A percentile compares a stretch with the other conserved stretches of the same genome.
phyloP scores from a whole-genome alignment of 208 protist species.

The Crithidia thermophila region DNA sequence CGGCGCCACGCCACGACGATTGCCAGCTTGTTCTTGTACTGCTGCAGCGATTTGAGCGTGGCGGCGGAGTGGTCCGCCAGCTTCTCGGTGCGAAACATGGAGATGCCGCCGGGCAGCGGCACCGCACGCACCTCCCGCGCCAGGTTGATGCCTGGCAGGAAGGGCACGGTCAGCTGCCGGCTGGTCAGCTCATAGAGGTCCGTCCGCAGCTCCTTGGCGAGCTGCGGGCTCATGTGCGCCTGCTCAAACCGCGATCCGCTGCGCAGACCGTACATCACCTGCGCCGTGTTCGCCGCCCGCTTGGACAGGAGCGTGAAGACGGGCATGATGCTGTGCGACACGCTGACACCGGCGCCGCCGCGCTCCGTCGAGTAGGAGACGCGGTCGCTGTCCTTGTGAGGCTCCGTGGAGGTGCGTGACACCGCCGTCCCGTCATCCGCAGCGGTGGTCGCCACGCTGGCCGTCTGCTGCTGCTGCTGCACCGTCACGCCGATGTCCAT shows the following conservation, averaged over 20 bases:
- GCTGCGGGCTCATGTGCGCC: not conserved
- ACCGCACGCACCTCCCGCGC: not conserved
- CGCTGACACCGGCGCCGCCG: not conserved
- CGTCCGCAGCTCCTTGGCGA: slow-evolving; percentile 18
- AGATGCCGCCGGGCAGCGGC: slow-evolving; percentile 29
- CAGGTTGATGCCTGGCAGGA: slow-evolving; percentile 36
- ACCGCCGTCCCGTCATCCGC: slow-evolving; percentile 2
- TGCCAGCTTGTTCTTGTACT: slow-evolving; percentile 11
- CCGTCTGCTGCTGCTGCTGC: not conserved
- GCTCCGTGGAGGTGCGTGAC: not conserved
- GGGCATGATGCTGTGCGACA: slow-evolving; percentile 3
- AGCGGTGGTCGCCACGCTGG: not conserved
- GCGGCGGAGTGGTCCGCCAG: slow-evolving; percentile 3
- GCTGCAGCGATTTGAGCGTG: not conserved
- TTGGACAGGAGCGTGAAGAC: slow-evolving; percentile 12
- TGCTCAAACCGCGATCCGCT: not conserved
- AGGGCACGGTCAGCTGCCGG: slow-evolving; percentile 10
- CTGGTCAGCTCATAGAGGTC: slow-evolving; percentile 48
- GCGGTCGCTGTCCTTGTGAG: not conserved
- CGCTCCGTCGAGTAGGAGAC: not conserved
- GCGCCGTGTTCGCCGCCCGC: not conserved
- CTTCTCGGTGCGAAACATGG: slow-evolving; percentile 6
- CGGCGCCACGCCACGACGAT: slow-evolving; percentile 6
- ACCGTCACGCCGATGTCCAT: not conserved
- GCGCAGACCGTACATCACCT: slow-evolving; percentile 1